These are phyloP conservation scores for Taphrina populina DNA, from an alignment of 1,139 yeast species.

Conservation along the genomic window DNA sequence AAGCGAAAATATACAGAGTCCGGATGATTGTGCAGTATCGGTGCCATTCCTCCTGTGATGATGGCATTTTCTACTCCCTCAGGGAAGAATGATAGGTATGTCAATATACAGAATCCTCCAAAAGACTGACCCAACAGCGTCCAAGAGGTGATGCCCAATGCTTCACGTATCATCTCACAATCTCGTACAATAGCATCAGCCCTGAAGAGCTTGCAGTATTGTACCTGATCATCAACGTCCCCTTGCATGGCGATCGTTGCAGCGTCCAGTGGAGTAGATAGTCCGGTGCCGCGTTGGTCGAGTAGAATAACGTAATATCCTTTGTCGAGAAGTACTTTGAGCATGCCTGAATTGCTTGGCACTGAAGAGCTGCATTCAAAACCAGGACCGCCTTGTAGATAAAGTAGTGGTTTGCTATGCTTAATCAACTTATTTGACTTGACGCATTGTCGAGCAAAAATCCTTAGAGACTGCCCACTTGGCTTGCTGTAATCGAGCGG, in stretches of 20 bases:
- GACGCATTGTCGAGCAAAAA: slow-evolving; percentile 38
- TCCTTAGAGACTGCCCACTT: slow-evolving; percentile 13
- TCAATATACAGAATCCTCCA: slow-evolving; percentile 57
- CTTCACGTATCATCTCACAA: slow-evolving; percentile 50
- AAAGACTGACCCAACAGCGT: slow-evolving; percentile 58
- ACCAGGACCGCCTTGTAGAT: slow-evolving; percentile 63
- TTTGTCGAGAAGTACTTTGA: slow-evolving; percentile 49
- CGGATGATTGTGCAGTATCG: slow-evolving; percentile 47
- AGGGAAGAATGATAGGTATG: slow-evolving; percentile 51
- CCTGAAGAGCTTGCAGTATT: slow-evolving; percentile 51
- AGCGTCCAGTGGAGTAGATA: slow-evolving; percentile 12
- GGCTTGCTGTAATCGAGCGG: slow-evolving; percentile 35
- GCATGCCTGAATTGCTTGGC: slow-evolving; percentile 46
- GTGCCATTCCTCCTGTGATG: slow-evolving; percentile 61
- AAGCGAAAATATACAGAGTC: slow-evolving; percentile 56
- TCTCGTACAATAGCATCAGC: slow-evolving; percentile 49
- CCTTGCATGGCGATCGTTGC: slow-evolving; percentile 40
- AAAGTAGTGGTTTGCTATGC: slow-evolving; percentile 43
- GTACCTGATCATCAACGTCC: slow-evolving; percentile 45
- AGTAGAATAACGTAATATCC: slow-evolving; percentile 54
- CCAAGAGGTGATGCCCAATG: slow-evolving; percentile 49
- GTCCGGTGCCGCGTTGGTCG: slow-evolving; percentile 53
- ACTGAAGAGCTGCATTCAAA: slow-evolving; percentile 48
- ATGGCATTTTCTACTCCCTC: slow-evolving; percentile 39
- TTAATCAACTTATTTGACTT: slow-evolving; percentile 17